Base-by-base conservation (phyloP, 495 filamentous ascomycete genomes). In the Astrothelium macrocarpum region DNA sequence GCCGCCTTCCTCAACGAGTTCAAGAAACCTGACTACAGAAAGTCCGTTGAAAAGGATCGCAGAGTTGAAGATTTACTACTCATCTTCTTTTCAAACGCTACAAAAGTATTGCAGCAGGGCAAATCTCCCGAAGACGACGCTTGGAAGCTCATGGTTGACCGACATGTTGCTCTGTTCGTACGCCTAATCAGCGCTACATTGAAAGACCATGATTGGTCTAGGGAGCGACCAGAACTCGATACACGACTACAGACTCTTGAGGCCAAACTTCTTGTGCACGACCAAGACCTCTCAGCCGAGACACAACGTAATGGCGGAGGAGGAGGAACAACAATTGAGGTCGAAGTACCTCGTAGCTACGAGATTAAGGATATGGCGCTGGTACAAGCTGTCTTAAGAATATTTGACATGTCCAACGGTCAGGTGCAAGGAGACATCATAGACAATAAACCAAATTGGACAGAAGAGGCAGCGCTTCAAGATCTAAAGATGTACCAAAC, bases 301-400 rank as follows among this genome's bases (percentile, higher is more conserved):
- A 72, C 79, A 71, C 78, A 68, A 69, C 76, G 73, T 64, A 89
- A 78, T 68, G 78, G 82, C 58, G 78, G 82, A 59, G 68, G 76
- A 18, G 83, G 80, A 20, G 82, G 84, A 42, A 81, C 83, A 32
- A 83, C 83, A 18, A 83, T 90, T 32, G 91, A 96, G 72, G 89
- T 90, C 9, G 79, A 87, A 32, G 84, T 89, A 11, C 90, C 92
- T 1, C 73, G 94, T 56, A 94, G 85, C 72, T 91, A 96, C 71
- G 87, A 95, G 73, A 86, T 97, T 59, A 95, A 91, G 77, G 95
- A 99, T 71, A 99, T 99, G 95, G 86, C 85, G 25, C 82, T 97
- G 74, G 95, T 96, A 31, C 87, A 91, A 72, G 81, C 85, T 59
- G 93, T 97, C 28, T 85, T 86, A 49, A 86, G 81, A 62, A 88